Percentiles rank a stretch among this genome's conserved stretches.
phyloP scores from a whole-genome alignment of 2,329 filamentous ascomycete species.

The Uncinocarpus reesii region DNA sequence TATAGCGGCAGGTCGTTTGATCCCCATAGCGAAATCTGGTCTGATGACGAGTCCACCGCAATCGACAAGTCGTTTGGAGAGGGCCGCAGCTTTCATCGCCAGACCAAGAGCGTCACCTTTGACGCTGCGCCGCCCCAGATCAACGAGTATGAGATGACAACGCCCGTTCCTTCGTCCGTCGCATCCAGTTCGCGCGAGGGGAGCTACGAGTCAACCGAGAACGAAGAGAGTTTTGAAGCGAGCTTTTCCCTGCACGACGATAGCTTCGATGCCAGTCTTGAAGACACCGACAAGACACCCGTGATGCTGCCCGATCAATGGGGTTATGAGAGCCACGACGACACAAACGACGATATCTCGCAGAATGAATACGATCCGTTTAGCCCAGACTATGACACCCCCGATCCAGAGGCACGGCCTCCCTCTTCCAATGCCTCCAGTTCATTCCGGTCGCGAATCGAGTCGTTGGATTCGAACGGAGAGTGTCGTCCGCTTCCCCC shows the following conservation, averaged over 20 bases:
- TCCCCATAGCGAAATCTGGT: conserved; percentile 57
- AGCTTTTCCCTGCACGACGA: conserved; percentile 60
- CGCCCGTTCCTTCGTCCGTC: conserved; percentile 86
- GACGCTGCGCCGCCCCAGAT: conserved; percentile 86
- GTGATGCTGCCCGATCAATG: conserved; percentile 97
- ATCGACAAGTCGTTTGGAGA: conserved; percentile 52
- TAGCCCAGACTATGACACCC: conserved; percentile 52
- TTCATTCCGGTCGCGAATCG: conserved; percentile 48
- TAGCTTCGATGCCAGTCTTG: conserved; percentile 89
- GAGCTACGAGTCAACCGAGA: conserved; percentile 74
- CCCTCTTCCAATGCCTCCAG: conserved; percentile 28
- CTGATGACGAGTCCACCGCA: conserved; percentile 52
- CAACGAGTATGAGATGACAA: conserved; percentile 97
- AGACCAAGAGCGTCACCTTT: conserved; percentile 95
- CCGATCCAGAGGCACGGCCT: conserved; percentile 51
- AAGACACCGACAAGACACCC: conserved; percentile 93
- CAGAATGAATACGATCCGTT: conserved; percentile 57
- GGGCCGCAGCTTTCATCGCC: conserved; percentile 62
- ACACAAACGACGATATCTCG: conserved; percentile 45
- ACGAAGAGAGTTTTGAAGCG: conserved; percentile 54
- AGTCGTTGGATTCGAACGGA: conserved; percentile 66
- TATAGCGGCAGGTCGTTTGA: conserved; percentile 58
- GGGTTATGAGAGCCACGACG: conserved; percentile 64
- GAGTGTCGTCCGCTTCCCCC: conserved; percentile 80
- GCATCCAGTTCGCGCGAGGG: conserved; percentile 84